Evolutionary conservation across 805 yeast species (phyloP).

Genomic region (Saturnispora zaruensis): DNA sequence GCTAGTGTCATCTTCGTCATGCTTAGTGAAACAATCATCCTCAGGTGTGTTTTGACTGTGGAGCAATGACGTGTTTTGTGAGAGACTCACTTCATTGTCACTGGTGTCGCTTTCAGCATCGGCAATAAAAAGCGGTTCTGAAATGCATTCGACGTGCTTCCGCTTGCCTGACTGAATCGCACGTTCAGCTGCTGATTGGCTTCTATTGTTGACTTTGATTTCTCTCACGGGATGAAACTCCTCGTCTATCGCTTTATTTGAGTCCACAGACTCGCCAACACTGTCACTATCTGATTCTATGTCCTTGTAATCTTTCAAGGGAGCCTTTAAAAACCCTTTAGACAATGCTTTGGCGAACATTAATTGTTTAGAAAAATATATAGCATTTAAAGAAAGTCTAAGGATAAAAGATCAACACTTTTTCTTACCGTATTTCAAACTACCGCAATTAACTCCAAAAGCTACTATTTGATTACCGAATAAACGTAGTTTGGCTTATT

Average conservation of each 20-base stretch:
- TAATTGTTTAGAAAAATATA: not conserved
- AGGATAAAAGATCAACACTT: not conserved
- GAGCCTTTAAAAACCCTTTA: not conserved
- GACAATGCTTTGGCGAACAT: not conserved
- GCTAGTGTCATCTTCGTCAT: not conserved
- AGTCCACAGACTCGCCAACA: not conserved
- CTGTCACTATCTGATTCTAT: not conserved
- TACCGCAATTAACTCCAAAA: not conserved
- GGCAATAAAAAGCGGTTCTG: conserved; percentile 2
- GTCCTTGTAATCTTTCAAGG: not conserved
- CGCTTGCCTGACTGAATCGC: not conserved
- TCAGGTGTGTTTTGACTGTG: not conserved
- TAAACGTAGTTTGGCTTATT: too few species aligned
- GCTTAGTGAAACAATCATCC: not conserved
- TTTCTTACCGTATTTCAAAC: not conserved
- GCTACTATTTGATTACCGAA: too few species aligned
- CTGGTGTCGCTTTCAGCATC: not conserved
- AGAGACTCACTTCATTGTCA: not conserved
- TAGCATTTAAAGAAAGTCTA: not conserved
- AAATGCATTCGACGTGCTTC: not conserved
- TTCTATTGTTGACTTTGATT: not conserved
- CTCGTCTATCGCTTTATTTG: not conserved
- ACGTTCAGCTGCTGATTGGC: conserved; percentile 4
- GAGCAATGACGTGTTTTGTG: not conserved
- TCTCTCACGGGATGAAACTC: conserved; percentile 1